Evolutionary conservation across 768 basidiomycete genomes (phyloP), one percentile per base, ranked within the genome.

Genomic region (Exsudoporus frostii): DNA sequence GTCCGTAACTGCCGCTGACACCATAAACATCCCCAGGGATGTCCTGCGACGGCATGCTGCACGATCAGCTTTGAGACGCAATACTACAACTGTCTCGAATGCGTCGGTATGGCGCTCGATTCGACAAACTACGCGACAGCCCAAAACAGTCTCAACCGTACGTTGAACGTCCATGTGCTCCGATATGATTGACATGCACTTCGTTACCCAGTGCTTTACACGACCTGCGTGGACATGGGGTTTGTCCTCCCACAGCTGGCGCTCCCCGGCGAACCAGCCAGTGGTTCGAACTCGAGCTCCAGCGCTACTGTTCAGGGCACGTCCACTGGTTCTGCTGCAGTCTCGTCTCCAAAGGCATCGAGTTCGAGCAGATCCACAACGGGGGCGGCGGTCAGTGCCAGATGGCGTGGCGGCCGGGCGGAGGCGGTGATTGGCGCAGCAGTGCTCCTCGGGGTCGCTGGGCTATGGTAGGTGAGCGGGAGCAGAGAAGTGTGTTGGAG

Each of bases 51-150:
- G 1, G 52, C 57, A 20, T 81, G 79, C 50, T 81, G 79, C 59
- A 65, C 72, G 6, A 51, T 64, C 11, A 57, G 54, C 6, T 81
- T 79, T 51, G 71, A 75, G 52, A 65, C 58, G 0, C 49, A 55
- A 5, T 78, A 75, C 58, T 78, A 70, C 63, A 63, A 72, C 42
- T 81, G 79, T 54, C 63, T 78, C 55, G 33, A 62, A 4, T 81
- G 79, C 51, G 61, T 74, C 24, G 75, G 69, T 11, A 25, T 49
- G 2, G 64, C 67, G 2, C 22, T 63, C 32, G 51, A 70, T 40
- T 47, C 58, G 5, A 50, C 40, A 19, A 68, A 73, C 51, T 78
- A 57, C 44, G 49, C 66, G 7, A 11, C 48, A 1, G 59, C 64
- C 0, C 75, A 77, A 45, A 37, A 24, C 1, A 47, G 61, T 27